These are phyloP conservation scores for Lasiodiplodia citricola DNA, from an alignment of 2,329 filamentous ascomycete species.

Conservation along the genomic window DNA sequence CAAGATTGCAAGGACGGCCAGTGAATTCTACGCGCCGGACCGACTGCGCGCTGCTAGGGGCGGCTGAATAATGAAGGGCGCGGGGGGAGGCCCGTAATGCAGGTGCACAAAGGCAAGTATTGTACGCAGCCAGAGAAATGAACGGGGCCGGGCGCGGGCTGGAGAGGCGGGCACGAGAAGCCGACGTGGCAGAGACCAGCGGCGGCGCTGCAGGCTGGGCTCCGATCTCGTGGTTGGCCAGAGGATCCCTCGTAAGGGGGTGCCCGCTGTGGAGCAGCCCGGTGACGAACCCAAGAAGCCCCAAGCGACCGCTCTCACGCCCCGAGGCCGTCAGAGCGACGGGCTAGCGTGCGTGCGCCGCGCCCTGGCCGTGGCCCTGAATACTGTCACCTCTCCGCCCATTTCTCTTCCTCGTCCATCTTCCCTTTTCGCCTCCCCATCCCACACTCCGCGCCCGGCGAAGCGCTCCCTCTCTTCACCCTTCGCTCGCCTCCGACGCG, in stretches of 20 bases:
- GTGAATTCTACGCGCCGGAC: neutral
- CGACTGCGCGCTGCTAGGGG: slow-evolving; percentile 4
- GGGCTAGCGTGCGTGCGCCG: neutral
- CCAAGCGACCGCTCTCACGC: slow-evolving; percentile 5
- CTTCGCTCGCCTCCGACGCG: slow-evolving; percentile 17
- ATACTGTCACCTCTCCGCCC: slow-evolving; percentile 4
- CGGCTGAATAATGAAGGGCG: slow-evolving; percentile 17
- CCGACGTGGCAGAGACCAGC: slow-evolving; percentile 22
- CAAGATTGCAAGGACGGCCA: slow-evolving; percentile 6
- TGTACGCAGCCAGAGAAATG: slow-evolving; percentile 5
- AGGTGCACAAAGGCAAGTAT: slow-evolving; percentile 22
- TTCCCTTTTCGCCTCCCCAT: slow-evolving; percentile 22
- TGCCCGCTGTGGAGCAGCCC: neutral
- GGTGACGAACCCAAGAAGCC: slow-evolving; percentile 3
- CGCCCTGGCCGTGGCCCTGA: slow-evolving; percentile 4
- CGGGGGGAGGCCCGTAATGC: slow-evolving; percentile 11
- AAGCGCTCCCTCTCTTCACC: slow-evolving; percentile 23
- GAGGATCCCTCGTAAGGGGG: neutral
- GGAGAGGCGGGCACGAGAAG: slow-evolving; percentile 9
- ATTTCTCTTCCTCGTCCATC: slow-evolving; percentile 5
- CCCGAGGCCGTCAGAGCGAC: neutral
- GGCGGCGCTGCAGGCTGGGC: slow-evolving; percentile 13
- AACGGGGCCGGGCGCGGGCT: slow-evolving; percentile 16
- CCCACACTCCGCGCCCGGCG: slow-evolving; percentile 21
- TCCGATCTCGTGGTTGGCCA: slow-evolving; percentile 7